phyloP scores from a whole-genome alignment of 192 early-diverging fungal genomes.

The Coemansia sp. region DNA sequence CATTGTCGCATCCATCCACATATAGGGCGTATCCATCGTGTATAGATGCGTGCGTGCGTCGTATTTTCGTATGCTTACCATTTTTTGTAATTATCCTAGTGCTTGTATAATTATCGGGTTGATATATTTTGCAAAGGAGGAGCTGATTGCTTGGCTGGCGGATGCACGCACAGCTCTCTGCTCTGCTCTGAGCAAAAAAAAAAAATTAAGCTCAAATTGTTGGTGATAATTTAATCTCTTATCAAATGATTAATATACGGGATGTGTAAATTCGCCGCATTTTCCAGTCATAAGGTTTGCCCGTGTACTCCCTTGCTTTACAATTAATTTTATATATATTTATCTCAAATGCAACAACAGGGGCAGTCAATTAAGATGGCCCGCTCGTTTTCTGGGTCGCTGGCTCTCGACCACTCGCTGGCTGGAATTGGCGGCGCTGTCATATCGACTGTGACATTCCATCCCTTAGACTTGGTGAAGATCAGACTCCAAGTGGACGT shows the following conservation, averaged over 20 bases:
- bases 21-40: not conserved
- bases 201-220: not conserved
- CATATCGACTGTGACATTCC: conserved; percentile 77
- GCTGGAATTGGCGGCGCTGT: conserved; percentile 88
- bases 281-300: not conserved
- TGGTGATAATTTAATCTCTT: not conserved
- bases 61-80: conserved; percentile 1
- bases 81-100: conserved; percentile 18
- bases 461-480: conserved; percentile 96
- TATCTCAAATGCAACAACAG: conserved; percentile 17
- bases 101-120: not conserved
- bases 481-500: conserved; percentile 85
- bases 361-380: conserved; percentile 24
- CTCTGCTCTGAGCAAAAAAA: not conserved
- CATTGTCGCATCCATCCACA: conserved; percentile 5
- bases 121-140: conserved; percentile 9
- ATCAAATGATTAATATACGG: not conserved
- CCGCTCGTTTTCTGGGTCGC: conserved; percentile 49
- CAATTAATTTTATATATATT: not conserved
- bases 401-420: conserved; percentile 76
- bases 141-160: not conserved
- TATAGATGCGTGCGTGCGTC: not conserved
- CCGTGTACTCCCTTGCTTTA: not conserved
- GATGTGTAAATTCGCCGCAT: not conserved
- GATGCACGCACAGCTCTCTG: not conserved